Evolutionary conservation across 1,284 basidiomycete genomes (phyloP).

Genomic region (Quambalaria eucalypti): DNA sequence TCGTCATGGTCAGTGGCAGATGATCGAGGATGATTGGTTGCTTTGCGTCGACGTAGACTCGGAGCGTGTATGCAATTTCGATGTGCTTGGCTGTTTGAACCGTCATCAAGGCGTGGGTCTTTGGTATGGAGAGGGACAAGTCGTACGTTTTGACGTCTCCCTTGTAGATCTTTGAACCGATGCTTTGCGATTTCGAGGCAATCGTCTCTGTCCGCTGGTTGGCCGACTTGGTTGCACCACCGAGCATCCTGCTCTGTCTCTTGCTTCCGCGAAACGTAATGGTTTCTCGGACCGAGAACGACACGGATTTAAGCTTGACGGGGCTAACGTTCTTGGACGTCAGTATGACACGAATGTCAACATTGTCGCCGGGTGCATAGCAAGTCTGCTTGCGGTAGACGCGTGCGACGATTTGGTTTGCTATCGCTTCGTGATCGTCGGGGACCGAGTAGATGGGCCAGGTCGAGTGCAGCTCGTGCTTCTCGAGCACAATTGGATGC

Average conservation of each 20-base stretch:
- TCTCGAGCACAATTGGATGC: slow-evolving; percentile 36
- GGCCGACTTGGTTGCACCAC: slow-evolving; percentile 10
- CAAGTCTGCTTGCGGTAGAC: slow-evolving; percentile 24
- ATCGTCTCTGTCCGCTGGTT: slow-evolving; percentile 26
- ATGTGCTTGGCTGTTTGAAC: slow-evolving; percentile 44
- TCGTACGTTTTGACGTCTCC: slow-evolving; percentile 40
- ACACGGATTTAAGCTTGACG: slow-evolving; percentile 37
- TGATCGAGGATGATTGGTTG: slow-evolving; percentile 41
- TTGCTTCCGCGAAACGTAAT: slow-evolving; percentile 34
- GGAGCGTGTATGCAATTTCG: slow-evolving; percentile 39
- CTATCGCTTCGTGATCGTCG: slow-evolving; percentile 3
- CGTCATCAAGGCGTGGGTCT: slow-evolving; percentile 37
- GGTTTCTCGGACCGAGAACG: slow-evolving; percentile 32
- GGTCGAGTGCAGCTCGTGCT: slow-evolving; percentile 43
- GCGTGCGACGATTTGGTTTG: slow-evolving; percentile 4
- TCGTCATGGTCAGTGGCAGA: slow-evolving; percentile 36
- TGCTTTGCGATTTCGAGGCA: slow-evolving; percentile 24
- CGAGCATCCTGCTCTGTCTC: neutral
- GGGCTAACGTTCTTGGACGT: slow-evolving; percentile 22
- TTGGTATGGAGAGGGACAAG: slow-evolving; percentile 29
- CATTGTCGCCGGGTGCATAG: slow-evolving; percentile 32
- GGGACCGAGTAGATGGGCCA: slow-evolving; percentile 36
- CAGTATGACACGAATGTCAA: slow-evolving; percentile 31
- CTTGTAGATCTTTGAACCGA: slow-evolving; percentile 41
- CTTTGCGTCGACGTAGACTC: slow-evolving; percentile 38